A percentile compares a stretch with the other conserved stretches of the same genome.
These are phyloP conservation scores for Silene latifolia DNA, from an alignment of 148 eudicot genomes.

Conservation along the genomic window DNA sequence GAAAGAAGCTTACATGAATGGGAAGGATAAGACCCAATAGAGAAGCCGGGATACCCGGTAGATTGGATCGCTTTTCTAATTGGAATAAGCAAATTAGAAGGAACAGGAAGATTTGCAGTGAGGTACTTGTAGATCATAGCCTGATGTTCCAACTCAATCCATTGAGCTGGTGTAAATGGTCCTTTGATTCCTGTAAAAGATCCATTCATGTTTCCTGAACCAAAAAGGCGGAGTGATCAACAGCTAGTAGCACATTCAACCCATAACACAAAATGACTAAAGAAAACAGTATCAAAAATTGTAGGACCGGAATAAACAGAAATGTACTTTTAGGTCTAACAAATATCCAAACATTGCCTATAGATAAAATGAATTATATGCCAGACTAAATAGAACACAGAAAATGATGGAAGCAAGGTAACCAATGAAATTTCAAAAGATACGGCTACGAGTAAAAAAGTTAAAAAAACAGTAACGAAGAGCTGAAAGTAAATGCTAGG, in stretches of 20 bases:
- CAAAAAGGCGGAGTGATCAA: slow-evolving; percentile 32
- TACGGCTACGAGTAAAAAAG: too few relatives aligned
- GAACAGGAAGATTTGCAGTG: slow-evolving; percentile 74
- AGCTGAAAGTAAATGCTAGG: not conserved
- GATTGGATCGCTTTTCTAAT: slow-evolving; percentile 56
- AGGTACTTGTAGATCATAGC: slow-evolving; percentile 84
- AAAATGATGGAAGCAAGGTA: too few relatives aligned
- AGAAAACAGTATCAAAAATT: not conserved
- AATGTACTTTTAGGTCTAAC: slow-evolving; percentile 3
- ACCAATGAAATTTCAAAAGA: too few relatives aligned
- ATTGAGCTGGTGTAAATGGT: slow-evolving; percentile 80
- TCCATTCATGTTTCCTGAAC: slow-evolving; percentile 39
- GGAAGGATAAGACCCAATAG: slow-evolving; percentile 57
- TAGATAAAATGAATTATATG: too few relatives aligned
- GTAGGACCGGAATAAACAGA: slow-evolving; percentile 23
- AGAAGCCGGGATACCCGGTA: slow-evolving; percentile 49
- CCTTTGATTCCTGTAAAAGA: slow-evolving; percentile 52
- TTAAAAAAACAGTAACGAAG: not conserved
- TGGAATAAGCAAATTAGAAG: slow-evolving; percentile 66
- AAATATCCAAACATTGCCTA: too few relatives aligned
- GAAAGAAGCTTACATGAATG: slow-evolving; percentile 50
- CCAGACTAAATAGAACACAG: too few relatives aligned
- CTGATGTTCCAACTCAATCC: slow-evolving; percentile 89
- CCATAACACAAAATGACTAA: not conserved
- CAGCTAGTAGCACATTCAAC: not conserved